These are phyloP conservation scores for Ceratonia siliqua DNA, from an alignment of 306 rosid species.

Conservation along the genomic window DNA sequence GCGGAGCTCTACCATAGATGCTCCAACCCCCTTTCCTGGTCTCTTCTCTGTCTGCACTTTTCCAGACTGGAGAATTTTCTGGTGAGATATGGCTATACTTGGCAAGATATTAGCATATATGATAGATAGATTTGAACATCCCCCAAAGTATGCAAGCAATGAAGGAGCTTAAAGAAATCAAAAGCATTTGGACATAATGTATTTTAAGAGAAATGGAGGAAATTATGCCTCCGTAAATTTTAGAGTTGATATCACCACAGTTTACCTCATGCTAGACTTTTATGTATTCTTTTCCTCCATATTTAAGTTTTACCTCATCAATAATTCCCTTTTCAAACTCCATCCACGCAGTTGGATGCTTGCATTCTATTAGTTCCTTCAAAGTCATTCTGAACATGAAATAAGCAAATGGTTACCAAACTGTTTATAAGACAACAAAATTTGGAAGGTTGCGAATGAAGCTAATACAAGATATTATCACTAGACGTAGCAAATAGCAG, in stretches of 20 bases:
- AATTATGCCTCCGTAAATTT: not conserved
- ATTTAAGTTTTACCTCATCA: constrained; percentile 70
- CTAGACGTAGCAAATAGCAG: no score
- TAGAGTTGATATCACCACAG: not conserved
- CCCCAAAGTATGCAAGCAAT: not conserved
- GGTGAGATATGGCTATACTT: not conserved
- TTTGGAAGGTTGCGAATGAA: not conserved
- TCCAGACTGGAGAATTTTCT: no score
- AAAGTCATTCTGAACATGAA: constrained; percentile 67
- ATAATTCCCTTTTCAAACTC: constrained; percentile 88
- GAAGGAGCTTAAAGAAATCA: not conserved
- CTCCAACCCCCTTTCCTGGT: no score
- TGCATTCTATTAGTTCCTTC: constrained; percentile 71
- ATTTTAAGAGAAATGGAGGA: not conserved
- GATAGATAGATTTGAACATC: not conserved
- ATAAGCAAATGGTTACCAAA: constrained; percentile 20
- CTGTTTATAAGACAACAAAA: not conserved
- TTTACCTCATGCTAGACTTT: not conserved
- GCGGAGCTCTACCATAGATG: no score
- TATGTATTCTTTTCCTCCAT: not conserved
- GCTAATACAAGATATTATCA: not conserved
- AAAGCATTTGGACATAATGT: not conserved
- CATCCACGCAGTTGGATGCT: constrained; percentile 84
- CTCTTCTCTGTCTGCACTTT: no score
- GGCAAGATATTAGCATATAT: not conserved